These are phyloP conservation scores for Barnettozyma pratensis DNA, from an alignment of 805 yeast species.

Conservation along the genomic window DNA sequence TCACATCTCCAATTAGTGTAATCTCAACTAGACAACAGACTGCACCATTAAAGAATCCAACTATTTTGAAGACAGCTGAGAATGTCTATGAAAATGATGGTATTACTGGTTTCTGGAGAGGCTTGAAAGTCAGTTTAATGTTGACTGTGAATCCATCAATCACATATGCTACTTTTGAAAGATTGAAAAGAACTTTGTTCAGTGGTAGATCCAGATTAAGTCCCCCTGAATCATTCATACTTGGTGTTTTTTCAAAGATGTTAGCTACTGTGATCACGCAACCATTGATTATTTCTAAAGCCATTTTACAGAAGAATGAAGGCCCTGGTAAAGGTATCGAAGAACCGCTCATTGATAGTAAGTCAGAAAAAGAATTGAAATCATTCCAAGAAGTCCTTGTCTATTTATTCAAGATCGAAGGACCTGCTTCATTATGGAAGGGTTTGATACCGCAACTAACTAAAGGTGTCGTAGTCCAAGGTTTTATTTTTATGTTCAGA, in stretches of 20 bases:
- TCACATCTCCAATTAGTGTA: conserved; percentile 78
- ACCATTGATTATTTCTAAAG: conserved; percentile 82
- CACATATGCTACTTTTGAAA: conserved; percentile 76
- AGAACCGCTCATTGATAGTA: conserved; percentile 16
- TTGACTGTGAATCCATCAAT: conserved; percentile 81
- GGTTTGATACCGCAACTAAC: conserved; percentile 76
- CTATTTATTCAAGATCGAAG: conserved; percentile 60
- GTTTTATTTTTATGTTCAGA: conserved; percentile 72
- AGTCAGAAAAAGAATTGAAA: conserved; percentile 40
- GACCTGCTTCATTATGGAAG: conserved; percentile 62
- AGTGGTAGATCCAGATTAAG: conserved; percentile 34
- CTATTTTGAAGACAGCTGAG: conserved; percentile 37
- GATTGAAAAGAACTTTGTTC: conserved; percentile 48
- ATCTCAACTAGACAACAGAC: conserved; percentile 66
- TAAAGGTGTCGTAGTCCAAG: conserved; percentile 83
- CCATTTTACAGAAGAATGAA: conserved; percentile 57
- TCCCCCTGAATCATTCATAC: conserved; percentile 59
- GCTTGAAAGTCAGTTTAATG: conserved; percentile 73
- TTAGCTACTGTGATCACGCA: conserved; percentile 78
- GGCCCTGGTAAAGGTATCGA: background rate
- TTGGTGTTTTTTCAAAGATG: conserved; percentile 79
- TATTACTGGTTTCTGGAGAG: conserved; percentile 71
- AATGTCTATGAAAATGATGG: conserved; percentile 62
- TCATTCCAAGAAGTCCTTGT: conserved; percentile 59
- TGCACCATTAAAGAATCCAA: conserved; percentile 27